Evolutionary conservation across 2,329 filamentous ascomycete species (phyloP).

Genomic region (Camillea tinctor): DNA sequence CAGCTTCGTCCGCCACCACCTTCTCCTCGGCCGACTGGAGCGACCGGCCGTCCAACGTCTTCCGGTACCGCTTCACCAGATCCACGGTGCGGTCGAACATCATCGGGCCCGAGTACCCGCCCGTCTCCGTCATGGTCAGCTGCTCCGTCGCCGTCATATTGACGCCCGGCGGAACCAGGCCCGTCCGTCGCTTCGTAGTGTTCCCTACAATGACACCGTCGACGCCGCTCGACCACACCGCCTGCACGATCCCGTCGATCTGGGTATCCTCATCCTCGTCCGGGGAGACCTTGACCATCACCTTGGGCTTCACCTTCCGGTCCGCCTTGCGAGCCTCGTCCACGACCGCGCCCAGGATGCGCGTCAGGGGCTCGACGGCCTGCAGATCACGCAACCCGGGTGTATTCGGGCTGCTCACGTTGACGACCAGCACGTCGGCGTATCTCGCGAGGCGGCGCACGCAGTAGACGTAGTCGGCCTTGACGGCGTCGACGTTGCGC

Average conservation of each 20-base stretch:
- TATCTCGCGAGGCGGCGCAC: conserved; percentile 80
- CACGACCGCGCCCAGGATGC: conserved; percentile 80
- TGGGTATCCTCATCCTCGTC: conserved; percentile 88
- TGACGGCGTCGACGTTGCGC: conserved; percentile 77
- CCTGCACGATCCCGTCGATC: conserved; percentile 83
- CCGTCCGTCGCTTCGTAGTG: conserved; percentile 82
- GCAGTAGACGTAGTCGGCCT: conserved; percentile 83
- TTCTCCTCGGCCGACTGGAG: conserved; percentile 32
- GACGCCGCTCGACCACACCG: conserved; percentile 79
- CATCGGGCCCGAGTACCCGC: conserved; percentile 87
- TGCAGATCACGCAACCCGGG: conserved; percentile 87
- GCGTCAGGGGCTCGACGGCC: conserved; percentile 76
- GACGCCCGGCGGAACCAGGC: conserved; percentile 66
- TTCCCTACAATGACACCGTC: conserved; percentile 97
- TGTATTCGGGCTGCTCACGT: conserved; percentile 95
- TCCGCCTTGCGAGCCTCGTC: conserved; percentile 68
- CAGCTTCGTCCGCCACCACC: conserved; percentile 32
- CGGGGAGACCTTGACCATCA: conserved; percentile 98
- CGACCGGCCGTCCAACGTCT: conserved; percentile 57
- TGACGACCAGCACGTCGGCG: conserved; percentile 95
- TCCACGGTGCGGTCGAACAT: conserved; percentile 79
- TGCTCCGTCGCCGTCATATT: conserved; percentile 66
- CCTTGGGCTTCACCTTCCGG: conserved; percentile 70
- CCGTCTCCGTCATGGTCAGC: conserved; percentile 68
- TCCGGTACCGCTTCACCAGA: conserved; percentile 77